Percentiles rank a stretch among this genome's conserved stretches.
These are phyloP conservation scores for Colletotrichum lentis DNA, from an alignment of 2,329 filamentous ascomycete species.

Conservation along the genomic window DNA sequence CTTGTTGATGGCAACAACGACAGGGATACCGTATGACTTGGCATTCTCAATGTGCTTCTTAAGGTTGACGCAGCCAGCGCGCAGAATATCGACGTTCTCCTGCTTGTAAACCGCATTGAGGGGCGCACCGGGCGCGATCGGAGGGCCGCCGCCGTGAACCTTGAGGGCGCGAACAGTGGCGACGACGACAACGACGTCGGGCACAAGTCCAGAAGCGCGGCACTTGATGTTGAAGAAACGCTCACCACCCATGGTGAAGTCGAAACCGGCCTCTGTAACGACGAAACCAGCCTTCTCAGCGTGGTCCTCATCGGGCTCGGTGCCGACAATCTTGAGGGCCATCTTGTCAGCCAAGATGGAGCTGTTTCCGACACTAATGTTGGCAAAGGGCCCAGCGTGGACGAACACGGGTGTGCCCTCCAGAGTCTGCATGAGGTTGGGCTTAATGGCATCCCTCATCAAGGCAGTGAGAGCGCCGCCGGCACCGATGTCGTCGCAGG, in stretches of 20 bases:
- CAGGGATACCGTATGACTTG: conserved; percentile 86
- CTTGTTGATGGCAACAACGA: conserved; percentile 97
- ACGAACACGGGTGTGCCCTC: conserved; percentile 98
- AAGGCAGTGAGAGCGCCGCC: conserved; percentile 91
- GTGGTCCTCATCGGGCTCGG: conserved; percentile 88
- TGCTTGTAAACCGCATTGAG: conserved; percentile 89
- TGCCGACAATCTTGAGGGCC: conserved; percentile 93
- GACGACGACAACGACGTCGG: conserved; percentile 93
- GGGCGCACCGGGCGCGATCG: conserved; percentile 85
- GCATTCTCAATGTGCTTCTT: conserved; percentile 96
- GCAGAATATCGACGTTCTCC: conserved; percentile 91
- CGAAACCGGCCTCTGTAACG: conserved; percentile 96
- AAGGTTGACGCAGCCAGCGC: conserved; percentile 90
- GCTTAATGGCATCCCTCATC: conserved; percentile 99
- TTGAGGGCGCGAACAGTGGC: conserved; percentile 95
- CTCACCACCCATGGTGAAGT: conserved; percentile 99
- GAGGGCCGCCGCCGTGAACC: conserved; percentile 95
- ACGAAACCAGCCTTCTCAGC: conserved; percentile 87
- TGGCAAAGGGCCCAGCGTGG: conserved; percentile 96
- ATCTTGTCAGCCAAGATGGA: conserved; percentile 95
- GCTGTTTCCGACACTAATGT: conserved; percentile 97
- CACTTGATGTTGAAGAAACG: conserved; percentile 99
- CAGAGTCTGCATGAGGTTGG: conserved; percentile 97
- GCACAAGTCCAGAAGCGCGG: conserved; percentile 88
- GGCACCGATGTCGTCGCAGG: conserved; percentile 92